A percentile compares a stretch with the other conserved stretches of the same genome.
phyloP scores from a whole-genome alignment of 768 basidiomycete species.

The Leccinum olivaceopallidum region DNA sequence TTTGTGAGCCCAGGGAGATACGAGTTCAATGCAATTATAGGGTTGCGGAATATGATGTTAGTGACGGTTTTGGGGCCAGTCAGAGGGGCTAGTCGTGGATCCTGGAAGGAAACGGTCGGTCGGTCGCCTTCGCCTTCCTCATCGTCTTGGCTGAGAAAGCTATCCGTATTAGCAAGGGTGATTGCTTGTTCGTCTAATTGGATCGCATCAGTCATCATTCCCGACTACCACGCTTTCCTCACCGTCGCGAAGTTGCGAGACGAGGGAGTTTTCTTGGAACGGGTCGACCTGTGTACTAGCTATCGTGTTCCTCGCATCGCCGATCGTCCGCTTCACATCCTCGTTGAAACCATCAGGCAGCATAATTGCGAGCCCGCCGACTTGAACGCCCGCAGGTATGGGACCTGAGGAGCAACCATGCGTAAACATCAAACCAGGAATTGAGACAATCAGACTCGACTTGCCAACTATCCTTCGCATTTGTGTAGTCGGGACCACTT shows the following conservation, averaged over 20 bases:
- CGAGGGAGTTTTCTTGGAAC: conserved; percentile 5
- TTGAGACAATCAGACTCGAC: neutral
- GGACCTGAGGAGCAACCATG: conserved; percentile 6
- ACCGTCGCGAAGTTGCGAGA: conserved; percentile 5
- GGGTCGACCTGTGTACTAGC: neutral
- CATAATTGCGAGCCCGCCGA: neutral
- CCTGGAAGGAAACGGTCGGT: neutral
- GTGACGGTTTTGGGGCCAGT: neutral
- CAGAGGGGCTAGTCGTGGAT: neutral
- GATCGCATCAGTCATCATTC: neutral
- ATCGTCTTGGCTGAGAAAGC: neutral
- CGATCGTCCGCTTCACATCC: neutral
- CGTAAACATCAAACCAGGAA: neutral
- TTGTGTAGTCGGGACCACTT: conserved; percentile 6
- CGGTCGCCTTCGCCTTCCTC: neutral
- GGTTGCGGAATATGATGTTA: too few relatives aligned
- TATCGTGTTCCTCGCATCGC: neutral
- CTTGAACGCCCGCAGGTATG: neutral
- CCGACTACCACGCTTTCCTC: neutral
- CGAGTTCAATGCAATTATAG: too few relatives aligned
- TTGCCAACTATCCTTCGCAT: neutral
- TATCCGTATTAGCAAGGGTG: neutral
- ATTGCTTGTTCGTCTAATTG: neutral
- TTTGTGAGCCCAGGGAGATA: neutral
- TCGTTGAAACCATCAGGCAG: conserved; percentile 3